Evolutionary conservation across 1,284 basidiomycete species (phyloP).

Genomic region (Thelephora terrestris): DNA sequence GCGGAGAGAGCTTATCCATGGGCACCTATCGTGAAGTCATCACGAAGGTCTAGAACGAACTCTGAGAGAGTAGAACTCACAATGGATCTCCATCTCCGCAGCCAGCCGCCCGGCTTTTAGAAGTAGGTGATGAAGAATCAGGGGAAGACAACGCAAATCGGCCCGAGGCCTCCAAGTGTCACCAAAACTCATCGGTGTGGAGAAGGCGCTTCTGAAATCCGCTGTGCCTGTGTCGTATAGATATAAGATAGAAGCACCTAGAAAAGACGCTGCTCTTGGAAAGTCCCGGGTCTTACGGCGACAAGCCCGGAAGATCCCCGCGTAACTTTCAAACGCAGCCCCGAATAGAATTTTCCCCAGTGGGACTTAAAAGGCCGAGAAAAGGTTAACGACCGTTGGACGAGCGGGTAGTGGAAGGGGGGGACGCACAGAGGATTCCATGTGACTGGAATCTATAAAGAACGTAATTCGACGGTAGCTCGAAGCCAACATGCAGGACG

Average conservation of each 20-base stretch:
- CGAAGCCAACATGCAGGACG: background rate
- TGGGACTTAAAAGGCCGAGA: background rate
- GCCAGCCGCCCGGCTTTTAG: background rate
- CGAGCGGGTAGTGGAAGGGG: background rate
- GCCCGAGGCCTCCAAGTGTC: background rate
- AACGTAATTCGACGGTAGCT: background rate
- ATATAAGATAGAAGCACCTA: background rate
- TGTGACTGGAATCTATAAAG: background rate
- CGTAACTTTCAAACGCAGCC: constrained; percentile 27
- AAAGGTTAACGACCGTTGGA: background rate
- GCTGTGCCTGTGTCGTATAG: constrained; percentile 23
- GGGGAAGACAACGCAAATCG: too few species aligned
- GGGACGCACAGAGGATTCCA: background rate
- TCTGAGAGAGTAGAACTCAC: background rate
- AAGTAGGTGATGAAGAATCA: background rate
- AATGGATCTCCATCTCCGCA: background rate
- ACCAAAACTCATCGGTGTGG: background rate
- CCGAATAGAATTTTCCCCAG: background rate
- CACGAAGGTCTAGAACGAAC: background rate
- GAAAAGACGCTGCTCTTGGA: constrained; percentile 36
- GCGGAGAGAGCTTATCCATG: background rate
- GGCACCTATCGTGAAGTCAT: too few species aligned
- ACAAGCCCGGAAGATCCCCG: constrained; percentile 46
- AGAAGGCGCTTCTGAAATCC: background rate
- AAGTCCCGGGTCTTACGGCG: constrained; percentile 52